Percentiles rank a stretch among this genome's conserved stretches.
Conservation (phyloP, 441 rosid species). For the Kokia cookei region DNA sequence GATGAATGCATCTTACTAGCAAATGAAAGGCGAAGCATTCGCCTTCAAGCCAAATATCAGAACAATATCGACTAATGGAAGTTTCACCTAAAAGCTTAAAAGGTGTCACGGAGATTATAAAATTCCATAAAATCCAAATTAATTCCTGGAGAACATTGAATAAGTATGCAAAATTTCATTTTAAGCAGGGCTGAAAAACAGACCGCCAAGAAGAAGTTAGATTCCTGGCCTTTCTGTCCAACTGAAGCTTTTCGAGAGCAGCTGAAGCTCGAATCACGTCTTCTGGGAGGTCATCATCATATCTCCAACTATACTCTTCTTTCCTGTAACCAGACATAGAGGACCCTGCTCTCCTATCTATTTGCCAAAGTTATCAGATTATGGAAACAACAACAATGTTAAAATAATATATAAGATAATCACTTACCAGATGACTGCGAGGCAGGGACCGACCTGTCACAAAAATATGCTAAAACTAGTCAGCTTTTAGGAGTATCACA, state of each 20-base stretch:
- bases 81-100: background rate
- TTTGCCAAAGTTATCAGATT: slow-evolving; percentile 15
- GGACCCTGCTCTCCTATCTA: slow-evolving; percentile 85
- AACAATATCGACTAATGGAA: background rate
- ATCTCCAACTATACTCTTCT: slow-evolving; percentile 83
- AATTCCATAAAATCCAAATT: background rate
- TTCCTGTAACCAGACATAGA: slow-evolving; percentile 68
- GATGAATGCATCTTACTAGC: background rate
- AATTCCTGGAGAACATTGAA: background rate
- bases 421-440: slow-evolving; percentile 72
- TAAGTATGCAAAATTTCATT: background rate
- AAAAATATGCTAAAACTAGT: slow-evolving; percentile 10
- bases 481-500: slow-evolving; percentile 1
- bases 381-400: slow-evolving; percentile 1
- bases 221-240: slow-evolving; percentile 90
- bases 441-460: slow-evolving; percentile 48
- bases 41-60: background rate
- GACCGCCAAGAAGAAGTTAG: slow-evolving; percentile 90
- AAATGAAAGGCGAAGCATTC: background rate
- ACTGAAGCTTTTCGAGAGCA: slow-evolving; percentile 89
- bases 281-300: slow-evolving; percentile 64
- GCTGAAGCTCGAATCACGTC: slow-evolving; percentile 77
- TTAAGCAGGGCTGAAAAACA: slow-evolving; percentile 13
- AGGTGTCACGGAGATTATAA: background rate
- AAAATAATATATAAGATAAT: slow-evolving; percentile 2